phyloP scores from a whole-genome alignment of 768 basidiomycete genomes.

The Amanita inopinata region DNA sequence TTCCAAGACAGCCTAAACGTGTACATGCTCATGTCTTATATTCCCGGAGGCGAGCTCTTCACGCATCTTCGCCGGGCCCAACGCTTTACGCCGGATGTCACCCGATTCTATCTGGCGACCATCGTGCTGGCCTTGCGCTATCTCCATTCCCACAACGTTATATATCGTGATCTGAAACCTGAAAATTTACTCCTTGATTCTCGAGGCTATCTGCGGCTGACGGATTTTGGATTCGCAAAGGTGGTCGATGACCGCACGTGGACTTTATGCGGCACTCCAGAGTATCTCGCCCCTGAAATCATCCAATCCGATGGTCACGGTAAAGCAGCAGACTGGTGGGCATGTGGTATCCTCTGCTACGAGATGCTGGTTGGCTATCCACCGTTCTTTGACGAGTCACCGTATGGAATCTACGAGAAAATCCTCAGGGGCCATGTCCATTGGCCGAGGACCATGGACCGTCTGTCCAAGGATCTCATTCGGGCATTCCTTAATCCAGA shows the following conservation, averaged over 20 bases:
- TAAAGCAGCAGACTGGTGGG: constrained; percentile 99
- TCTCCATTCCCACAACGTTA: constrained; percentile 92
- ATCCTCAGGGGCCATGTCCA: constrained; percentile 82
- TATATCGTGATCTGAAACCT: constrained; percentile 97
- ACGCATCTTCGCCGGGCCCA: constrained; percentile 92
- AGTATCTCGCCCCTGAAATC: constrained; percentile 97
- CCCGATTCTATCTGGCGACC: constrained; percentile 94
- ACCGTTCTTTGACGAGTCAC: constrained; percentile 97
- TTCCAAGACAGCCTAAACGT: constrained; percentile 96
- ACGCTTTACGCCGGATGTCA: constrained; percentile 93
- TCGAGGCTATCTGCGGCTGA: constrained; percentile 87
- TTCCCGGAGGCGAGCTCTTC: constrained; percentile 96
- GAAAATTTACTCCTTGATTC: constrained; percentile 96
- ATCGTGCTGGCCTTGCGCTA: constrained; percentile 94
- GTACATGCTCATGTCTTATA: constrained; percentile 95
- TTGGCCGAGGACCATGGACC: constrained; percentile 89
- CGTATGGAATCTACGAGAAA: constrained; percentile 97
- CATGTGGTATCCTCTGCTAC: constrained; percentile 91
- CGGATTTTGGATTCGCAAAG: constrained; percentile 98
- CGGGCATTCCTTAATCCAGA: constrained; percentile 86
- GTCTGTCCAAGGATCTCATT: constrained; percentile 82
- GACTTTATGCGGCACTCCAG: constrained; percentile 93
- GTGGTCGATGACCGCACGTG: constrained; percentile 96
- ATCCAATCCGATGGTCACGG: constrained; percentile 97
- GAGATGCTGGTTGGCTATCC: constrained; percentile 99